phyloP scores from a whole-genome alignment of 108 stramenopile genomes.

The Cyclotella sp. region DNA sequence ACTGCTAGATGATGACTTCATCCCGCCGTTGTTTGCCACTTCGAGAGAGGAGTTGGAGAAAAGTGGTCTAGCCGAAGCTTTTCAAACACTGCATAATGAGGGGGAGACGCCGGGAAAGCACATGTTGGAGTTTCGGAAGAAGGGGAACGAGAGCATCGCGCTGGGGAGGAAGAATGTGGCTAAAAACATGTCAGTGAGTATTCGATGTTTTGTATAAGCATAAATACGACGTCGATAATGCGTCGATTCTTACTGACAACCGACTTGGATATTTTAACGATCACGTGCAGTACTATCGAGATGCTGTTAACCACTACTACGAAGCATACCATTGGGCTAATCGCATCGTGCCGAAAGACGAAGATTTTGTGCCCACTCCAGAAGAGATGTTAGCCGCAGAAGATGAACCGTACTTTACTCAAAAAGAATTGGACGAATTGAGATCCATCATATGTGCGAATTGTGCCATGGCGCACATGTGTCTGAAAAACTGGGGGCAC shows the following conservation, averaged over 20 bases:
- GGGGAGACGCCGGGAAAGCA: slow-evolving; percentile 72
- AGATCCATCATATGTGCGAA: slow-evolving; percentile 77
- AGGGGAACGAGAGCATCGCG: slow-evolving; percentile 78
- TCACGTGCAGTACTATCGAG: slow-evolving; percentile 76
- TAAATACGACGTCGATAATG: neutral
- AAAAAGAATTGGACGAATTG: slow-evolving; percentile 73
- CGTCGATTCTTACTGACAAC: neutral
- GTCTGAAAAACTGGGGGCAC: slow-evolving; percentile 88
- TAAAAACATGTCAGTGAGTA: slow-evolving; percentile 61
- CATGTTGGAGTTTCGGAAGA: slow-evolving; percentile 77
- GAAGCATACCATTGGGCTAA: slow-evolving; percentile 84
- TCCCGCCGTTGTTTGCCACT: slow-evolving; percentile 85
- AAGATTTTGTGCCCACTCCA: slow-evolving; percentile 62
- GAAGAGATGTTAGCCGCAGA: slow-evolving; percentile 43
- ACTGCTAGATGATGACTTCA: slow-evolving; percentile 87
- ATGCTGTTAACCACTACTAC: slow-evolving; percentile 91
- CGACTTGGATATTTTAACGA: neutral
- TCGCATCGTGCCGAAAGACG: slow-evolving; percentile 70
- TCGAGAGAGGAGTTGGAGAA: slow-evolving; percentile 75
- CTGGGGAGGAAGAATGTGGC: slow-evolving; percentile 84
- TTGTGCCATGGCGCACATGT: slow-evolving; percentile 83
- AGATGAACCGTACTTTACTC: slow-evolving; percentile 59
- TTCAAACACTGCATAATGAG: slow-evolving; percentile 74
- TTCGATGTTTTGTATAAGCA: neutral
- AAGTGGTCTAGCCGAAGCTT: slow-evolving; percentile 82